Conservation (phyloP, 805 yeast species). For the Candida qinlingensis region DNA sequence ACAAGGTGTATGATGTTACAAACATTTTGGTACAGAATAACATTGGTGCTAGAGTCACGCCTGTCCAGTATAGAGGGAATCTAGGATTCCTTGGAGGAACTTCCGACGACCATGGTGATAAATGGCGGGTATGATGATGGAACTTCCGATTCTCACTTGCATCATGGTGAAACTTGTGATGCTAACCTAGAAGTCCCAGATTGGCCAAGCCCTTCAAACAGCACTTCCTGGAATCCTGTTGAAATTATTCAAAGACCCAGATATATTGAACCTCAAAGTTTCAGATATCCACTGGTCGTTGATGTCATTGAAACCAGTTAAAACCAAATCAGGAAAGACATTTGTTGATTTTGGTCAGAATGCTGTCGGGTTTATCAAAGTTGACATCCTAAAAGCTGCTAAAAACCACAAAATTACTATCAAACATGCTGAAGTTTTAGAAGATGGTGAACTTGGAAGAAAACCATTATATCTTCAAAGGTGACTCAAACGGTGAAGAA, state of each 20-base stretch:
- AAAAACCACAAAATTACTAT: slow-evolving; percentile 8
- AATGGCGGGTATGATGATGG: slow-evolving; percentile 11
- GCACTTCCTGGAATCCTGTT: slow-evolving; percentile 8
- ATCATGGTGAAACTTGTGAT: too few relatives aligned
- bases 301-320: slow-evolving; percentile 7
- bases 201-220: slow-evolving; percentile 8
- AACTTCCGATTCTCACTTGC: slow-evolving; percentile 10
- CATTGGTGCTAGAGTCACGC: slow-evolving; percentile 14
- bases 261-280: slow-evolving; percentile 11
- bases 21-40: neutral
- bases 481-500: slow-evolving; percentile 10
- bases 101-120: slow-evolving; percentile 10
- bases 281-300: slow-evolving; percentile 11
- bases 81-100: slow-evolving; percentile 15
- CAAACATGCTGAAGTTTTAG: slow-evolving; percentile 16
- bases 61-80: slow-evolving; percentile 15
- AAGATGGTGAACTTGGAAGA: slow-evolving; percentile 11
- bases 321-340: slow-evolving; percentile 8
- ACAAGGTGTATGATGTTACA: slow-evolving; percentile 15
- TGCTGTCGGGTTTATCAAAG: slow-evolving; percentile 15
- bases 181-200: too few relatives aligned
- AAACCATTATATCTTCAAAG: slow-evolving; percentile 16
- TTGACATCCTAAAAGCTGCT: slow-evolving; percentile 9
- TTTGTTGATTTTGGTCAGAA: slow-evolving; percentile 15
- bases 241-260: slow-evolving; percentile 6